Conservation (phyloP, 179 eudicot species). For the Spergularia azorica region DNA sequence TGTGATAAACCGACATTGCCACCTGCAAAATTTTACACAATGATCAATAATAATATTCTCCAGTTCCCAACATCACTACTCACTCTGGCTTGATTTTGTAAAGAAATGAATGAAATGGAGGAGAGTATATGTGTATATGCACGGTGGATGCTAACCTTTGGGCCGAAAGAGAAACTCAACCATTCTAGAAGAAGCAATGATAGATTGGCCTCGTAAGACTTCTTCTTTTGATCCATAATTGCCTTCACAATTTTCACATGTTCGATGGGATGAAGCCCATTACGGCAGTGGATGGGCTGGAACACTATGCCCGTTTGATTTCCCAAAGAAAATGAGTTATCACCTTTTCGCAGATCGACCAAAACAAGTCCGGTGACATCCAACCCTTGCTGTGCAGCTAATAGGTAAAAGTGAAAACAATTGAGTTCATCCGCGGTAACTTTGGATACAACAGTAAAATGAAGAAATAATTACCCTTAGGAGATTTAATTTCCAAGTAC, state of each 20-base stretch:
- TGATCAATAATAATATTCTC: neutral
- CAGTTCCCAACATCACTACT: too few relatives aligned
- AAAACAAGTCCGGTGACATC: slow-evolving; percentile 16
- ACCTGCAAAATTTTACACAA: slow-evolving; percentile 26
- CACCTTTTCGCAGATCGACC: slow-evolving; percentile 24
- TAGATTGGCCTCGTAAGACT: slow-evolving; percentile 50
- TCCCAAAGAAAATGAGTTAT: slow-evolving; percentile 47
- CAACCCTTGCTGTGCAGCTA: slow-evolving; percentile 17
- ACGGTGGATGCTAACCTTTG: neutral
- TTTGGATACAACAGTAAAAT: neutral
- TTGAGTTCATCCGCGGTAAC: neutral
- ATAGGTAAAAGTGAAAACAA: neutral
- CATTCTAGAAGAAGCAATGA: slow-evolving; percentile 35
- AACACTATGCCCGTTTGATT: slow-evolving; percentile 61
- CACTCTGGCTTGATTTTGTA: too few relatives aligned
- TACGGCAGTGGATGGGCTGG: slow-evolving; percentile 48
- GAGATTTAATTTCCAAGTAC: slow-evolving; percentile 47
- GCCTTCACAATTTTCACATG: slow-evolving; percentile 51
- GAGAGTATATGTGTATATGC: too few relatives aligned
- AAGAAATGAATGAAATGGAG: too few relatives aligned
- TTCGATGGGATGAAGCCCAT: slow-evolving; percentile 42
- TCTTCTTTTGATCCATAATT: slow-evolving; percentile 65
- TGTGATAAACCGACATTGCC: slow-evolving; percentile 45
- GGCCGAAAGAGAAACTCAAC: slow-evolving; percentile 46
- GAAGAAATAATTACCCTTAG: slow-evolving; percentile 41